These are phyloP conservation scores for Ogataea pini DNA, from an alignment of 805 yeast species.

Conservation along the genomic window DNA sequence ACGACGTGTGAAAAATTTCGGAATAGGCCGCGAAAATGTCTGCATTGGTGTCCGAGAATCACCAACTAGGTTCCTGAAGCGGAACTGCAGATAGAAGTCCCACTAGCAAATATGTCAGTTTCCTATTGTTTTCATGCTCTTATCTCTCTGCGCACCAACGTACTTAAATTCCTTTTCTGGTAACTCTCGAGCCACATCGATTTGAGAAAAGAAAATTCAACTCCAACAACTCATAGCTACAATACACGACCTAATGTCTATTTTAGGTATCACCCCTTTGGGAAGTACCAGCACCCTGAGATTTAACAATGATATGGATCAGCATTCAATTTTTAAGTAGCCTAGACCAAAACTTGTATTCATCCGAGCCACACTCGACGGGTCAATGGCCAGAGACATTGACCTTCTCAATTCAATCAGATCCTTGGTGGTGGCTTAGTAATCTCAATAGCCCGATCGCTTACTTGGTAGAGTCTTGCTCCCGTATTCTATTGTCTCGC, in stretches of 20 bases:
- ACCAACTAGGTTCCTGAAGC: neutral
- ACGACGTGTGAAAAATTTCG: neutral
- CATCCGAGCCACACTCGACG: neutral
- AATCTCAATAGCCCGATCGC: too few relatives aligned
- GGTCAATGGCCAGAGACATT: too few relatives aligned
- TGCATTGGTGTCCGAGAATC: neutral
- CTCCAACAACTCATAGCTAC: neutral
- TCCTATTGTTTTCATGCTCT: neutral
- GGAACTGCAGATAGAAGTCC: neutral
- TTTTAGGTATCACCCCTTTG: neutral
- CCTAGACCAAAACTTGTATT: neutral
- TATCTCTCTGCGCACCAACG: constrained; percentile 1
- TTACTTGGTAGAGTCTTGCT: neutral
- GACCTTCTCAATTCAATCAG: too few relatives aligned
- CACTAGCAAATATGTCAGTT: constrained; percentile 2
- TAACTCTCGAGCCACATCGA: neutral
- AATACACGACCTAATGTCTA: neutral
- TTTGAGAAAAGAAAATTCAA: too few relatives aligned
- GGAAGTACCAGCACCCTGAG: constrained; percentile 1
- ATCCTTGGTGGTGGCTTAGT: too few relatives aligned
- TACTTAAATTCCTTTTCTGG: neutral
- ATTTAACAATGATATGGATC: constrained; percentile 1
- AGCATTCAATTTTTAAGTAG: neutral
- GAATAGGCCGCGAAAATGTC: neutral
- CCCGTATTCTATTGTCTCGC: too few relatives aligned